Base-by-base conservation (phyloP, 768 basidiomycete genomes). In the Austroboletus eburneus region DNA sequence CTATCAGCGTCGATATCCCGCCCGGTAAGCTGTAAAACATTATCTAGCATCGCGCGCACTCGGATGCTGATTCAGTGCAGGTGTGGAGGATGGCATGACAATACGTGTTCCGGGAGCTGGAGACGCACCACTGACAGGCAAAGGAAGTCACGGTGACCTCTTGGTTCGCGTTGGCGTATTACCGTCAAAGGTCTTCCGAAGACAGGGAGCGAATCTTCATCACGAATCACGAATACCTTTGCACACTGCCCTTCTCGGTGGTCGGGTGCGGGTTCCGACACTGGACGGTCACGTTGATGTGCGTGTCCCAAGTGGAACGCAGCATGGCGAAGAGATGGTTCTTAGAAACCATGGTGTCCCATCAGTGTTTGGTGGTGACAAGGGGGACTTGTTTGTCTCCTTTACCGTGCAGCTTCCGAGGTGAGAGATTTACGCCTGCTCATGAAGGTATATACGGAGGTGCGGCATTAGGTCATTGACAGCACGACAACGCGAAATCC, bases 271-370 rank as follows among this genome's bases (percentile, higher is more conserved):
- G 24, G 88, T 99, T 22, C 92, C 93, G 21, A 99, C 96, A 36
- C 73, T 98, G 17, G 94, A 98, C 51, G 91, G 94, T 21, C 91
- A 96, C 37, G 92, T 97, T 1, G 93, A 97, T 48, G 90, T 98
- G 35, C 85, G 88, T 54, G 80, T 99, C 34, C 91, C 93, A 45
- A 75, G 76, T 18, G 95, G 96, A 37, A 97, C 95, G 3, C 96
- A 98, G 68, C 92, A 87, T 62, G 94, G 94, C 16, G 92, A 97
- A 71, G 93, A 98, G 66, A 94, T 95, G 81, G 89, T 96, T 18
- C 69, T 99, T 59, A 88, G 87, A 69, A 83, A 84, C 33, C 81
- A 89, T 43, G 96, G 96, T 24, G 82, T 97, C 12, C 64, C 78
- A 37, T 73, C 80, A 20, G 73, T 87, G 7, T 75, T 76, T 59